These are phyloP conservation scores for Trichaptum fuscoviolaceum DNA, from an alignment of 768 basidiomycete genomes.

Conservation along the genomic window DNA sequence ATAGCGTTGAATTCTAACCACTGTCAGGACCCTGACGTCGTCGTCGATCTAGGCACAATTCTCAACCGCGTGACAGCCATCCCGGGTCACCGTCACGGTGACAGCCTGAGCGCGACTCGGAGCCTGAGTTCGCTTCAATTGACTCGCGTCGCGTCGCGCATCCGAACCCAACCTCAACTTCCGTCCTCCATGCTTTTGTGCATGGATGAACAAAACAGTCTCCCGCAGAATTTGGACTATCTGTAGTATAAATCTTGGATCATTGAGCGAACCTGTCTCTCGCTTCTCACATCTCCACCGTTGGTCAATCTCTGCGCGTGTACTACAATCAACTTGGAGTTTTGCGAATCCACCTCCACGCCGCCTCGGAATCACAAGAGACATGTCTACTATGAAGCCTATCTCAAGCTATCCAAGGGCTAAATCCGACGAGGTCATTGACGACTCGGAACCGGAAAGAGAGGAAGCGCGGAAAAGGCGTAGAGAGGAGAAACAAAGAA, in stretches of 20 bases:
- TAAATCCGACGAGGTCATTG: slow-evolving; percentile 37
- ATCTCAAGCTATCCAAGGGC: not conserved
- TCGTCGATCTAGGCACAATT: not conserved
- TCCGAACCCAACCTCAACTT: not conserved
- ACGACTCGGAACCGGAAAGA: slow-evolving; percentile 71
- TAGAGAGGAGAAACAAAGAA: slow-evolving; percentile 21
- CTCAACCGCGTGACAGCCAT: not conserved
- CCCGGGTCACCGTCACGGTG: not conserved
- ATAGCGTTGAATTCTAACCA: not conserved
- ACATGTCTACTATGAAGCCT: not conserved
- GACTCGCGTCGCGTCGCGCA: not conserved
- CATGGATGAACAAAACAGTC: not conserved
- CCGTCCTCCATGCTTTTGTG: not conserved
- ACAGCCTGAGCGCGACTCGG: too few relatives aligned
- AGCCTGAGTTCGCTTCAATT: not conserved
- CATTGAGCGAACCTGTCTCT: not conserved
- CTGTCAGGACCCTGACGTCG: not conserved
- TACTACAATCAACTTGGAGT: not conserved
- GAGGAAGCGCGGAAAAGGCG: slow-evolving; percentile 29
- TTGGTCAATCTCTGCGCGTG: not conserved
- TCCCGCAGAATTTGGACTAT: not conserved
- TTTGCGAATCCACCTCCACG: not conserved
- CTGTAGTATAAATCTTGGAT: not conserved
- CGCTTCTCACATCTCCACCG: not conserved
- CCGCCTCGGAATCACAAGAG: not conserved